Conservation (phyloP, 768 basidiomycete genomes). For the Tylopilus subfusipes region DNA sequence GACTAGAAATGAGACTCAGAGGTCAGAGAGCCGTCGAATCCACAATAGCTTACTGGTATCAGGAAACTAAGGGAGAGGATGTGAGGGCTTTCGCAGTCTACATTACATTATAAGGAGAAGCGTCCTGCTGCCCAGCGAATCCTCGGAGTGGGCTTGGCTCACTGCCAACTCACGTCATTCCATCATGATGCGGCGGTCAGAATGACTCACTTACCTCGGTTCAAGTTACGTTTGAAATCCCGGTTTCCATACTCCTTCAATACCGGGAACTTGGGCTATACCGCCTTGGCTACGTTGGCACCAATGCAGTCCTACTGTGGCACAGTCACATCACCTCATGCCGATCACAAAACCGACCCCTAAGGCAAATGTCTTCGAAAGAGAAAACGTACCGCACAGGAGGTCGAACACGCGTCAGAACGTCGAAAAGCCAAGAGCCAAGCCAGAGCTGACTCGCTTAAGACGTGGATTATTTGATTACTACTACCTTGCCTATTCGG, state of each 20-base stretch:
- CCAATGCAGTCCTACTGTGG: background rate
- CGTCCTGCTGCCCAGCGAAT: background rate
- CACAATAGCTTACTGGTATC: conserved; percentile 6
- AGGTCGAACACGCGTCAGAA: background rate
- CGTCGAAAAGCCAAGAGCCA: conserved; percentile 13
- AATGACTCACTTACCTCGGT: conserved; percentile 4
- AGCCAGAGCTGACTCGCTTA: conserved; percentile 1
- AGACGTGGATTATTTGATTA: background rate
- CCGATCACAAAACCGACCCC: background rate
- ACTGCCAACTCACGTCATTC: background rate
- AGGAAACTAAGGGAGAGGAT: background rate
- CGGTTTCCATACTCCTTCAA: background rate
- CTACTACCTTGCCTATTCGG: conserved; percentile 18
- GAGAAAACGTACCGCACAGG: background rate
- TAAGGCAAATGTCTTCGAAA: background rate
- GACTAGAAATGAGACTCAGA: conserved; percentile 1
- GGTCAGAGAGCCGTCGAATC: background rate
- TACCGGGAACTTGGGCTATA: background rate
- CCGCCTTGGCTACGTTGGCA: background rate
- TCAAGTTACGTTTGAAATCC: background rate
- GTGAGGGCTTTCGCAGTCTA: background rate
- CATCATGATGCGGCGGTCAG: conserved; percentile 1
- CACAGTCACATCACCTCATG: too few species aligned
- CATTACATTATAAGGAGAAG: conserved; percentile 6
- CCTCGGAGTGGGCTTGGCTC: conserved; percentile 12